A percentile compares a stretch with the other conserved stretches of the same genome.
These are phyloP conservation scores for Scytalidium sp. DNA, from an alignment of 2,329 filamentous ascomycete genomes.

Conservation along the genomic window DNA sequence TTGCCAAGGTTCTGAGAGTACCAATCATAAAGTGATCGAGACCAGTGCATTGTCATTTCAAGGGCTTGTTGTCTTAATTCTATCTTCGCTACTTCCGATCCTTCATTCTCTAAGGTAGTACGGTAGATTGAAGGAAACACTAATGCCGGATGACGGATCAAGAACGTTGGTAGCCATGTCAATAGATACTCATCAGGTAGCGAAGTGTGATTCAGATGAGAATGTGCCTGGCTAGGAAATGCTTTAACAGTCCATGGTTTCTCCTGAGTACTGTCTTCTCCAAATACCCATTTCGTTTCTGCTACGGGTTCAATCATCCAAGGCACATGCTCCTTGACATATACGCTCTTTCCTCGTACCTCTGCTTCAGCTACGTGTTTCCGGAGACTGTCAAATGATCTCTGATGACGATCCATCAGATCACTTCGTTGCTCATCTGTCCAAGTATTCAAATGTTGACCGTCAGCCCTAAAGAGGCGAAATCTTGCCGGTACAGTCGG, in stretches of 20 bases:
- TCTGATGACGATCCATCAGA: slow-evolving; percentile 22
- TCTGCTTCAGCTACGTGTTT: slow-evolving; percentile 19
- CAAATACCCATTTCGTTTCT: slow-evolving; percentile 12
- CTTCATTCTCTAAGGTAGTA: slow-evolving; percentile 14
- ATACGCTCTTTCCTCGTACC: slow-evolving; percentile 24
- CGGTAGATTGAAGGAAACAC: slow-evolving; percentile 35
- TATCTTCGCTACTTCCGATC: background rate
- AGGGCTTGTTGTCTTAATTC: background rate
- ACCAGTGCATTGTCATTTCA: slow-evolving; percentile 27
- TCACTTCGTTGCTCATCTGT: slow-evolving; percentile 20
- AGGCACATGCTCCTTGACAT: slow-evolving; percentile 34
- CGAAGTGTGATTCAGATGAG: slow-evolving; percentile 23
- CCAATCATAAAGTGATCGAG: slow-evolving; percentile 32
- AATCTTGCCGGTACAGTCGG: slow-evolving; percentile 6
- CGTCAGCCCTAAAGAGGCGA: background rate
- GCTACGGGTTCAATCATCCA: slow-evolving; percentile 23
- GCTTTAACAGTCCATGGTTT: background rate
- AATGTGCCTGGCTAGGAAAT: background rate
- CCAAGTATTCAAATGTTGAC: slow-evolving; percentile 24
- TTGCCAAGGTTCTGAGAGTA: slow-evolving; percentile 21
- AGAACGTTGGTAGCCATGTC: slow-evolving; percentile 30
- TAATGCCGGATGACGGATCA: slow-evolving; percentile 37
- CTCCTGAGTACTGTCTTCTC: slow-evolving; percentile 1
- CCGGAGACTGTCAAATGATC: slow-evolving; percentile 24
- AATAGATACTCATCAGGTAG: slow-evolving; percentile 33